phyloP scores from a whole-genome alignment of 2,329 filamentous ascomycete genomes.

The Cladosporium sp. region DNA sequence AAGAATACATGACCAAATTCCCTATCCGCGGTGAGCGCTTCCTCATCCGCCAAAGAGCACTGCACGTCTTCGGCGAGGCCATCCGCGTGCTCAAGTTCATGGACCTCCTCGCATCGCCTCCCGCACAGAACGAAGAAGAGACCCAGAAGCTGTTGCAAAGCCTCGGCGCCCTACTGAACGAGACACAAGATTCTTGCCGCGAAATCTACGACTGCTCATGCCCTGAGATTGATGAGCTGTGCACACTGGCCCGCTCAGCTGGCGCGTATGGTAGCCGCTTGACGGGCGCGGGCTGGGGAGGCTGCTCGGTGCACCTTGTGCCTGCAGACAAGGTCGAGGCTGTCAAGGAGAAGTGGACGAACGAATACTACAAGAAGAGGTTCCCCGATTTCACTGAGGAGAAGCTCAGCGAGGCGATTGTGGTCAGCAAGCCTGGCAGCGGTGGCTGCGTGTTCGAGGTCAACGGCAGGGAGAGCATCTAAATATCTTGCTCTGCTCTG shows the following conservation, averaged over 20 bases:
- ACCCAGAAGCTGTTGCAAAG: conserved; percentile 64
- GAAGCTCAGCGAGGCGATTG: conserved; percentile 72
- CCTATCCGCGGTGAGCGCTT: conserved; percentile 84
- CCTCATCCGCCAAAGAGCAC: conserved; percentile 78
- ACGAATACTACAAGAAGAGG: conserved; percentile 75
- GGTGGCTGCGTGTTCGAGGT: conserved; percentile 48
- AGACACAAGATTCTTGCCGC: conserved; percentile 82
- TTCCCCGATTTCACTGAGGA: conserved; percentile 66
- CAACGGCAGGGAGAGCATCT: conserved; percentile 6
- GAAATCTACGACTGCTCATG: conserved; percentile 89
- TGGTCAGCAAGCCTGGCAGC: conserved; percentile 81
- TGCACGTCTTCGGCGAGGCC: conserved; percentile 89
- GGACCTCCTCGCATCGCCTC: conserved; percentile 57
- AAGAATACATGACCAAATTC: conserved; percentile 79
- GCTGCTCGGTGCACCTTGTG: conserved; percentile 90
- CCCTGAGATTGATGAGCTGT: conserved; percentile 86
- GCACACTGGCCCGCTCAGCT: conserved; percentile 68
- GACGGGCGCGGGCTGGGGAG: conserved; percentile 95
- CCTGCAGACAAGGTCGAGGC: conserved; percentile 74
- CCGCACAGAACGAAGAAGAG: conserved; percentile 45
- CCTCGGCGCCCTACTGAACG: conserved; percentile 81
- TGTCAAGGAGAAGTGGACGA: conserved; percentile 72
- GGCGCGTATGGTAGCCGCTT: conserved; percentile 81
- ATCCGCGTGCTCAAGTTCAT: conserved; percentile 81
- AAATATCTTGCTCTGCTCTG: neutral